Percentiles rank a stretch among this genome's conserved stretches.
Evolutionary conservation across 164 flowering plant species (phyloP).

Genomic region (Sedum album): DNA sequence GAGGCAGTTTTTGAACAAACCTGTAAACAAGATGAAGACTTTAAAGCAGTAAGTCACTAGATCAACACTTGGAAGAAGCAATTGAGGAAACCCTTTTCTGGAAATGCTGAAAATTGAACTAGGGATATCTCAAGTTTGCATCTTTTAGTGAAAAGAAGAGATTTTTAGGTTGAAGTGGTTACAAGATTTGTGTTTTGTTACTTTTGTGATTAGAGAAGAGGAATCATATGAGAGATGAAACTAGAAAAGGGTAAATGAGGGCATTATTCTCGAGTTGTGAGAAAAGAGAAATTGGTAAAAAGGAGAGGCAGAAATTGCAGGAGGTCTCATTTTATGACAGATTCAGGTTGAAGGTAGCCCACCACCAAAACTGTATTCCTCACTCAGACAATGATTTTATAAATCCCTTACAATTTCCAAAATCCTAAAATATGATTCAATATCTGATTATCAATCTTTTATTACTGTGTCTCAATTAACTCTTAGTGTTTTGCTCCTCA

Average conservation of each 20-base stretch:
- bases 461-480: too few species aligned
- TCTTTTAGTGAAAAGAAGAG: background rate
- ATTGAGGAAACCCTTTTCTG: background rate
- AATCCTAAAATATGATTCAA: too few species aligned
- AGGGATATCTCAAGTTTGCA: constrained; percentile 1
- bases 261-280: background rate
- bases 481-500: too few species aligned
- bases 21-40: background rate
- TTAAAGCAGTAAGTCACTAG: background rate
- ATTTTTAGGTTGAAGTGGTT: background rate
- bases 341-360: constrained; percentile 4
- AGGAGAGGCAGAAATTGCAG: background rate
- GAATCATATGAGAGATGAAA: too few species aligned
- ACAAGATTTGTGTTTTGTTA: background rate
- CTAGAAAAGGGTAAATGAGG: too few species aligned
- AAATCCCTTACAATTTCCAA: too few species aligned
- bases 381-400: too few species aligned
- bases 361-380: background rate
- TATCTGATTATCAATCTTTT: background rate
- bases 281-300: background rate
- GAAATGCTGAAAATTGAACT: too few species aligned
- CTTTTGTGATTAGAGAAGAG: background rate
- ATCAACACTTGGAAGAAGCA: background rate
- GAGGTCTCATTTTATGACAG: constrained; percentile 6
- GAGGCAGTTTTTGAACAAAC: background rate